Percentiles rank a stretch among this genome's conserved stretches.
These are phyloP conservation scores for Escallonia herrerae DNA, from an alignment of 129 eudicot genomes.

Conservation along the genomic window DNA sequence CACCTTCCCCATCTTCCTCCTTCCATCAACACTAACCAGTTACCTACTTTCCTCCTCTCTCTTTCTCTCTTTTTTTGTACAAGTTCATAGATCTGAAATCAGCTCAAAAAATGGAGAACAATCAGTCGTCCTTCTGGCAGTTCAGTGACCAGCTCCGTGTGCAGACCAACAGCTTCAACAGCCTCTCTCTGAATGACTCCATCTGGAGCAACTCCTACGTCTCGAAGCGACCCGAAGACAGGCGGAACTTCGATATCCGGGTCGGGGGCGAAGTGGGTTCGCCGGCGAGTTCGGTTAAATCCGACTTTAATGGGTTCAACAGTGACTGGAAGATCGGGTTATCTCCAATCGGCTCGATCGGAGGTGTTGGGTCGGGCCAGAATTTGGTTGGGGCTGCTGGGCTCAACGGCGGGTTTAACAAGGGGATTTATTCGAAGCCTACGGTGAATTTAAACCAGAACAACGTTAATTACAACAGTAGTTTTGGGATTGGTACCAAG, in stretches of 20 bases:
- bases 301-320: constrained; percentile 45
- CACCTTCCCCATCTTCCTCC: constrained; percentile 6
- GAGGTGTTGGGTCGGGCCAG: constrained; percentile 1
- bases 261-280: constrained; percentile 33
- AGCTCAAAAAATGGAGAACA: constrained; percentile 33
- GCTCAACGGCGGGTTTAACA: constrained; percentile 76
- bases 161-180: constrained; percentile 42
- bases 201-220: constrained; percentile 73
- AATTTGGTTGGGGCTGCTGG: constrained; percentile 24
- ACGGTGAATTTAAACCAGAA: constrained; percentile 29
- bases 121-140: constrained; percentile 67
- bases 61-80: constrained; percentile 1
- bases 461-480: constrained; percentile 26
- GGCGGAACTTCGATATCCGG: constrained; percentile 73
- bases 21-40: background rate
- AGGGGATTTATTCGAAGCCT: constrained; percentile 59
- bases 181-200: constrained; percentile 76
- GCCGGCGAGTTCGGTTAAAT: constrained; percentile 10
- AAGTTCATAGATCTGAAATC: background rate
- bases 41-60: constrained; percentile 3
- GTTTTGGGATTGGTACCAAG: constrained; percentile 21
- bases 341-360: constrained; percentile 22
- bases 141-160: constrained; percentile 87
- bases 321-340: constrained; percentile 55
- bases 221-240: constrained; percentile 44